phyloP scores from a whole-genome alignment of 2,329 filamentous ascomycete genomes.

The Aureobasidium namibiae region DNA sequence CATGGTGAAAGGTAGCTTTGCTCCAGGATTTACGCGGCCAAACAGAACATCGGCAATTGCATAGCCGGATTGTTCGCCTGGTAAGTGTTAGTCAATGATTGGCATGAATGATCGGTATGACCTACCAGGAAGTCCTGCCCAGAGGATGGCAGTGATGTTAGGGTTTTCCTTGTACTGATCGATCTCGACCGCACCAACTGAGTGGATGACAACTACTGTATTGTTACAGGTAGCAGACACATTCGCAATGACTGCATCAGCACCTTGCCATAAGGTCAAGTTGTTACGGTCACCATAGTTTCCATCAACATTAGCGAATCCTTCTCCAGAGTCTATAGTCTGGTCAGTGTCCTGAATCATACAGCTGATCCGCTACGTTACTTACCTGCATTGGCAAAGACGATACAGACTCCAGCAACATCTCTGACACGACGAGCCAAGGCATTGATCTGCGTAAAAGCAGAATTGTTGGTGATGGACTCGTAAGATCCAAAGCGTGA shows the following conservation, averaged over 20 bases:
- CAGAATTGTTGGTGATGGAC: slow-evolving; percentile 22
- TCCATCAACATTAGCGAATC: slow-evolving; percentile 37
- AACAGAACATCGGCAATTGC: slow-evolving; percentile 69
- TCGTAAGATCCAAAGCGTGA: slow-evolving; percentile 19
- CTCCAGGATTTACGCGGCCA: slow-evolving; percentile 64
- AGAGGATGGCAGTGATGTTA: slow-evolving; percentile 73
- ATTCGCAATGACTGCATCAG: slow-evolving; percentile 60
- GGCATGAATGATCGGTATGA: neutral
- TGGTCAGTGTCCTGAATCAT: no score
- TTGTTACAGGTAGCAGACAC: slow-evolving; percentile 54
- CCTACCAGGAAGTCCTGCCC: slow-evolving; percentile 57
- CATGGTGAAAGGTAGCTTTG: slow-evolving; percentile 70
- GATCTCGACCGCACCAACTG: slow-evolving; percentile 66
- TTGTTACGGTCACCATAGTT: slow-evolving; percentile 41
- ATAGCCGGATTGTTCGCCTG: slow-evolving; percentile 70
- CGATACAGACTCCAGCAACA: slow-evolving; percentile 26
- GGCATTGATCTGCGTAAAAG: slow-evolving; percentile 21
- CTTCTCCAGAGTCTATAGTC: slow-evolving; percentile 35
- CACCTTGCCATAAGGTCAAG: slow-evolving; percentile 38
- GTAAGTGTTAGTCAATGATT: neutral
- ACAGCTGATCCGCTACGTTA: no score
- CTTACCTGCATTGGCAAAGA: no score
- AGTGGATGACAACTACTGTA: slow-evolving; percentile 83
- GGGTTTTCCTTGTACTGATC: slow-evolving; percentile 58
- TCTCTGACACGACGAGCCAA: slow-evolving; percentile 21